These are phyloP conservation scores for Wickerhamomyces sydowiorum DNA, from an alignment of 805 yeast genomes.

Conservation along the genomic window DNA sequence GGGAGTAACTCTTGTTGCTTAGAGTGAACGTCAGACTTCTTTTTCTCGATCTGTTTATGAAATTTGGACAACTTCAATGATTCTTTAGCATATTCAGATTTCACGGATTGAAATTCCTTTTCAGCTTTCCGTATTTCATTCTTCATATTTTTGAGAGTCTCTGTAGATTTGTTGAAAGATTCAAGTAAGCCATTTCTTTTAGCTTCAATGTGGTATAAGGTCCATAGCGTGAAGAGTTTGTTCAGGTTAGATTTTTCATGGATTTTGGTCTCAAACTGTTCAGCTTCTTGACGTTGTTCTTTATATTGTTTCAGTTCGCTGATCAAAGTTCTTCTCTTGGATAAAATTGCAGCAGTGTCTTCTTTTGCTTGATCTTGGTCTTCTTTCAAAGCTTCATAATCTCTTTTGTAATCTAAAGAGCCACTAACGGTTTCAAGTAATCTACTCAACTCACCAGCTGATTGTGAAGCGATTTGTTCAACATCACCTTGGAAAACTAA, in stretches of 20 bases:
- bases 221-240: conserved; percentile 52
- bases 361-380: conserved; percentile 63
- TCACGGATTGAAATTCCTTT: conserved; percentile 29
- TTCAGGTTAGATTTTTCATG: conserved; percentile 41
- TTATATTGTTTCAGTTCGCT: conserved; percentile 74
- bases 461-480: conserved; percentile 85
- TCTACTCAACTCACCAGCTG: conserved; percentile 66
- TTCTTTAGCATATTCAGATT: conserved; percentile 41
- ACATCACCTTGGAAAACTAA: conserved; percentile 97
- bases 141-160: conserved; percentile 26
- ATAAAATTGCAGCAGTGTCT: conserved; percentile 54
- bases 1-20: conserved; percentile 51
- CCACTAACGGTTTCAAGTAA: conserved; percentile 83
- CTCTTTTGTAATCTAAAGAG: conserved; percentile 57
- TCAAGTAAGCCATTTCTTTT: conserved; percentile 21
- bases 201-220: conserved; percentile 54
- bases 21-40: conserved; percentile 35
- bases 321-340: conserved; percentile 62
- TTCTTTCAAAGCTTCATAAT: conserved; percentile 60
- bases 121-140: conserved; percentile 31
- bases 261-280: conserved; percentile 52
- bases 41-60: conserved; percentile 31
- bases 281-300: conserved; percentile 70
- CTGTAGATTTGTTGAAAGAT: conserved; percentile 21
- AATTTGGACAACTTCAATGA: conserved; percentile 36